phyloP scores from a whole-genome alignment of 768 basidiomycete species.

The Ramaria rubella region DNA sequence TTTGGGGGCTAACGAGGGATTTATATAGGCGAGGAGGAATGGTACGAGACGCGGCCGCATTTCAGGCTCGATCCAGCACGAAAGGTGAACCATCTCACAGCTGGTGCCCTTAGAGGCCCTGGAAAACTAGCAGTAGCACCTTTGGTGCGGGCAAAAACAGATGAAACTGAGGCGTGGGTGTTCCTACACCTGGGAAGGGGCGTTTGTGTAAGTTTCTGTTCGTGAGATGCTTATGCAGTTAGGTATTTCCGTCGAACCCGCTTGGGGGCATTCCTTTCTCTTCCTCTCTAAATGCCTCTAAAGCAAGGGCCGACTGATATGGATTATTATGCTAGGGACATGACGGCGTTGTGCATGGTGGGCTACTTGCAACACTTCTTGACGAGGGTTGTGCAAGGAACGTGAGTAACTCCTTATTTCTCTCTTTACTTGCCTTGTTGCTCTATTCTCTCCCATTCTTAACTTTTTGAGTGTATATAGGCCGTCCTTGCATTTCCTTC shows the following conservation, averaged over 20 bases:
- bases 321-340: conserved; percentile 36
- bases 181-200: conserved; percentile 81
- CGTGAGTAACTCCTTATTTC: conserved; percentile 37
- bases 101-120: conserved; percentile 81
- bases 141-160: conserved; percentile 62
- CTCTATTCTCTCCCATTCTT: background rate
- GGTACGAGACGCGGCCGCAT: conserved; percentile 80
- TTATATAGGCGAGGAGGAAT: conserved; percentile 42
- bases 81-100: conserved; percentile 76
- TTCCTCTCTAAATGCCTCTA: background rate
- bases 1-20: conserved; percentile 10
- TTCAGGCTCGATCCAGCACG: conserved; percentile 59
- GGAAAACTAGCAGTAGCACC: conserved; percentile 79
- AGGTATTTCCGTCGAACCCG: too few relatives aligned
- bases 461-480: conserved; percentile 31
- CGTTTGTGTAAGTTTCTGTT: conserved; percentile 50
- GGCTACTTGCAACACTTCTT: conserved; percentile 80
- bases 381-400: conserved; percentile 80
- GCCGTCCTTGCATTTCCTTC: conserved; percentile 82
- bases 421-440: background rate
- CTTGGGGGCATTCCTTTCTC: too few relatives aligned
- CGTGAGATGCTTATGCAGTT: background rate
- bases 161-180: conserved; percentile 67
- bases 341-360: conserved; percentile 93
- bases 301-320: background rate